phyloP scores from a whole-genome alignment of 208 protist genomes.

The Leishmania lainsoni region DNA sequence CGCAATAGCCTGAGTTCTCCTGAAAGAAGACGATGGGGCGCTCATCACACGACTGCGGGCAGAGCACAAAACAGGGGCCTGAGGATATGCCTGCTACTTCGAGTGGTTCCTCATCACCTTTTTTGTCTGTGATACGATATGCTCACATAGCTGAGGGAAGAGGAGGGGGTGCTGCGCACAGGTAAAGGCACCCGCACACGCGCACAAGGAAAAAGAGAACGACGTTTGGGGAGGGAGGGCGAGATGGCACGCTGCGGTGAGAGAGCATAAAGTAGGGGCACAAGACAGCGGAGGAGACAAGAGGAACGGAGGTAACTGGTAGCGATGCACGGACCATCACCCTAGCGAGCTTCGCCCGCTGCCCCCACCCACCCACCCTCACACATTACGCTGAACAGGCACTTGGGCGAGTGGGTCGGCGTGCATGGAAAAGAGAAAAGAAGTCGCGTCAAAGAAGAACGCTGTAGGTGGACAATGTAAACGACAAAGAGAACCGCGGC shows the following conservation, averaged over 20 bases:
- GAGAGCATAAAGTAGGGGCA: not conserved
- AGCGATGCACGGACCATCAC: not conserved
- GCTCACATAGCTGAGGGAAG: not conserved
- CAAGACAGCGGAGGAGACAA: not conserved
- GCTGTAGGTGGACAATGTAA: not conserved
- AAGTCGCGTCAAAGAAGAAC: not conserved
- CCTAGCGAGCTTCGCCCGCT: not conserved
- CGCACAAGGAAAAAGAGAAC: not conserved
- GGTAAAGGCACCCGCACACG: not conserved
- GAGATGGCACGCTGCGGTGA: not conserved
- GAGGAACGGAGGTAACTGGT: not conserved
- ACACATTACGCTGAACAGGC: not conserved
- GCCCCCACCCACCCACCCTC: not conserved
- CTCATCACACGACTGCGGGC: not conserved
- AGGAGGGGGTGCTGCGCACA: not conserved
- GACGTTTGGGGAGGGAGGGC: not conserved
- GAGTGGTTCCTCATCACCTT: not conserved
- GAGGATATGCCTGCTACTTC: not conserved
- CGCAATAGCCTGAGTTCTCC: not conserved
- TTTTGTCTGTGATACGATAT: not conserved
- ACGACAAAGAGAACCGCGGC: not conserved
- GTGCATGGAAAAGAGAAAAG: not conserved
- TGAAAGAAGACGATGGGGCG: not conserved
- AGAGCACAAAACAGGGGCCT: not conserved
- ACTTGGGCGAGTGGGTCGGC: not conserved